These are phyloP conservation scores for Neopestalotiopsis clavispora DNA, from an alignment of 2,329 filamentous ascomycete genomes.

Conservation along the genomic window DNA sequence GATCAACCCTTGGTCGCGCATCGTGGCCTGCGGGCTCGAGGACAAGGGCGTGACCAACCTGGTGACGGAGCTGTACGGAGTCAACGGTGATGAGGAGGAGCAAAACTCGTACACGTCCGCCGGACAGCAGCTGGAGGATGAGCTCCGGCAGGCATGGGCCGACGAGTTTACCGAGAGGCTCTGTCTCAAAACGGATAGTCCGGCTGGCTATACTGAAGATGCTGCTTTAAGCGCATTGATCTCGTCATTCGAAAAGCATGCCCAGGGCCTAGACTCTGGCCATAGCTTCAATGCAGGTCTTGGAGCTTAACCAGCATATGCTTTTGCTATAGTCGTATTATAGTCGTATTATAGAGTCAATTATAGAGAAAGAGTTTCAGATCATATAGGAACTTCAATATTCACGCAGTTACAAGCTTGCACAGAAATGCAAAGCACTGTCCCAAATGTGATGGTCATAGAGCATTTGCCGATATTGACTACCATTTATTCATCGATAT, in stretches of 20 bases:
- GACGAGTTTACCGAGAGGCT: constrained; percentile 21
- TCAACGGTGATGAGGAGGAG: not conserved
- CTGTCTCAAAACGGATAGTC: not conserved
- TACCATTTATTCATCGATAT: too few relatives aligned
- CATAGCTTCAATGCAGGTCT: not conserved
- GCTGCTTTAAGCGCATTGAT: not conserved
- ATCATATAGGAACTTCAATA: too few relatives aligned
- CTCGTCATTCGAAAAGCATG: not conserved
- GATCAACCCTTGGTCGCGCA: constrained; percentile 66
- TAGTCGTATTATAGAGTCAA: too few relatives aligned
- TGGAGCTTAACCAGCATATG: too few relatives aligned
- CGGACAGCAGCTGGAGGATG: not conserved
- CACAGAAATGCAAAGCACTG: too few relatives aligned
- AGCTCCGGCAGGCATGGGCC: constrained; percentile 18
- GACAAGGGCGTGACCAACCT: constrained; percentile 82
- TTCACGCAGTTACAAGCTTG: too few relatives aligned
- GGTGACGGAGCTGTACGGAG: constrained; percentile 50
- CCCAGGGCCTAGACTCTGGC: not conserved
- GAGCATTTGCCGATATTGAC: too few relatives aligned
- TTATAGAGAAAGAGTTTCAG: too few relatives aligned
- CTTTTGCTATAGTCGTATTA: too few relatives aligned
- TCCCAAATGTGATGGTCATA: too few relatives aligned
- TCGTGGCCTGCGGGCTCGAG: constrained; percentile 87
- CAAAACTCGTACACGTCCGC: not conserved
- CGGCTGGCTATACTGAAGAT: not conserved